Percentiles rank a stretch among this genome's conserved stretches.
phyloP scores from a whole-genome alignment of 495 filamentous ascomycete genomes.

The Trichoderma parareesei region DNA sequence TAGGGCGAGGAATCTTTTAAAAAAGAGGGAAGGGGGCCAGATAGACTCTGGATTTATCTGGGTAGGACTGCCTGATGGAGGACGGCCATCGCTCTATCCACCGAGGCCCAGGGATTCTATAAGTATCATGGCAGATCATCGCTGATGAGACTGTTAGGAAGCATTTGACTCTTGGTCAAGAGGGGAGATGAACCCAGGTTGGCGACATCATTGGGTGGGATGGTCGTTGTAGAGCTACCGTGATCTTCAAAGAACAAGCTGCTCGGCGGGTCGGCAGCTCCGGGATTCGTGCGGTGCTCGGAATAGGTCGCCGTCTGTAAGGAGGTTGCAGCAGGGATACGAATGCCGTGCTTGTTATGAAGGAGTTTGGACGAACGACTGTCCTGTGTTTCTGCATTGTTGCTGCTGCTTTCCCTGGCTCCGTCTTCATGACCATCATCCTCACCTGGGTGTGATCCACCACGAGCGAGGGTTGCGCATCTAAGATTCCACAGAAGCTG shows the following conservation, averaged over 20 bases:
- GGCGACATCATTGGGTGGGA: slow-evolving; percentile 1
- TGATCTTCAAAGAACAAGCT: slow-evolving; percentile 11
- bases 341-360: background rate
- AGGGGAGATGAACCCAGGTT: slow-evolving; percentile 29
- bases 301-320: slow-evolving; percentile 17
- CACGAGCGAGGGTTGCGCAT: slow-evolving; percentile 26
- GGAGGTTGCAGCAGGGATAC: slow-evolving; percentile 7
- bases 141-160: slow-evolving; percentile 45
- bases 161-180: slow-evolving; percentile 39
- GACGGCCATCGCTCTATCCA: no score
- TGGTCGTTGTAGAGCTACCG: slow-evolving; percentile 10
- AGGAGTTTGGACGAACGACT: no score
- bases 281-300: no score
- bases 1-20: no score
- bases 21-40: no score
- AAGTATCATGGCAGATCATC: slow-evolving; percentile 26
- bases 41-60: no score
- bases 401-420: slow-evolving; percentile 10
- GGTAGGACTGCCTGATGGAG: no score
- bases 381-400: slow-evolving; percentile 9
- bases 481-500: slow-evolving; percentile 38
- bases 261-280: background rate
- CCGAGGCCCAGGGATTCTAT: background rate
- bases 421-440: slow-evolving; percentile 12
- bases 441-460: slow-evolving; percentile 15